Evolutionary conservation across 2,329 filamentous ascomycete species (phyloP).

Genomic region (Knufia petricola): DNA sequence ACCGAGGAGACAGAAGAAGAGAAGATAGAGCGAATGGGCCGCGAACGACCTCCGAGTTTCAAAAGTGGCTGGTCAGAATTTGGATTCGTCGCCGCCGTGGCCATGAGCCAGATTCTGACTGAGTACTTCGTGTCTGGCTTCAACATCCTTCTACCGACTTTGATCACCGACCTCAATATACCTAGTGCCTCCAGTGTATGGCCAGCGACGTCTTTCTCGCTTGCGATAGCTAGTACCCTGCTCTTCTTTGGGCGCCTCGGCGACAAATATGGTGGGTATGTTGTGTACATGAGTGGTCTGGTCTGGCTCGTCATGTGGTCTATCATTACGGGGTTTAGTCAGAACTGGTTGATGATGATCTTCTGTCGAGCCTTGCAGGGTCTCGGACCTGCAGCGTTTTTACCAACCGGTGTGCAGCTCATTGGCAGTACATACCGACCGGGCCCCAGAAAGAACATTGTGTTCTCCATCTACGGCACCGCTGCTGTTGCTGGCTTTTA

Average conservation of each 20-base stretch:
- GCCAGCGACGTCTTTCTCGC: conserved; percentile 44
- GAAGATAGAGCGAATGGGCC: conserved; percentile 50
- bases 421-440: conserved; percentile 57
- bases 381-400: conserved; percentile 60
- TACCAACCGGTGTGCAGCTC: conserved; percentile 59
- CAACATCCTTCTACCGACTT: conserved; percentile 55
- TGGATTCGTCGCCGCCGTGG: conserved; percentile 52
- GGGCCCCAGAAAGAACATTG: conserved; percentile 58
- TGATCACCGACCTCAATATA: conserved; percentile 55
- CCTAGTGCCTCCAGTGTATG: conserved; percentile 52
- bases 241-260: conserved; percentile 47
- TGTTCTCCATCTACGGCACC: conserved; percentile 51
- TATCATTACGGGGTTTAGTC: conserved; percentile 59
- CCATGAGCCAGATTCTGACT: conserved; percentile 54
- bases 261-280: conserved; percentile 54
- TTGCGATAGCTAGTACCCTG: conserved; percentile 40
- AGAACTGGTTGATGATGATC: conserved; percentile 60
- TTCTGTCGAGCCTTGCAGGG: conserved; percentile 66
- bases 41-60: conserved; percentile 52
- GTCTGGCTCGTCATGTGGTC: conserved; percentile 59
- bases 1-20: conserved; percentile 20
- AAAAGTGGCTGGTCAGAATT: conserved; percentile 45
- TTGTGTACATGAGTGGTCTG: conserved; percentile 55
- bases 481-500: conserved; percentile 42
- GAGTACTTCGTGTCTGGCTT: conserved; percentile 75